Percentiles rank a stretch among this genome's conserved stretches.
These are phyloP conservation scores for Penicillium paneum DNA, from an alignment of 2,329 filamentous ascomycete genomes.

Conservation along the genomic window DNA sequence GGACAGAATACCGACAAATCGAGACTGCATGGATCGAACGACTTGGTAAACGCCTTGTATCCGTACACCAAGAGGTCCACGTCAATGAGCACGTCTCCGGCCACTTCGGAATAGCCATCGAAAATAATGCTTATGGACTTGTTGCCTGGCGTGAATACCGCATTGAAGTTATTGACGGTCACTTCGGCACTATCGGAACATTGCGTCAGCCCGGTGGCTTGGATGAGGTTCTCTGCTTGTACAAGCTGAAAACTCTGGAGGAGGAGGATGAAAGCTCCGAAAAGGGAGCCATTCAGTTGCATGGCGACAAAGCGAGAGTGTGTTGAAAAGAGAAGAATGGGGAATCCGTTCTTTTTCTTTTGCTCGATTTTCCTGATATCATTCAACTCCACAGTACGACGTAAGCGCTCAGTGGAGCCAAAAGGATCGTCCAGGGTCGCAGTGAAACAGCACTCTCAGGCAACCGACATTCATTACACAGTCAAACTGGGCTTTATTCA, in stretches of 20 bases:
- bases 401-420: slow-evolving; percentile 11
- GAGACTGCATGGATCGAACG: slow-evolving; percentile 71
- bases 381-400: slow-evolving; percentile 11
- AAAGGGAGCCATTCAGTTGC: slow-evolving; percentile 2
- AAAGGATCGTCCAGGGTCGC: slow-evolving; percentile 3
- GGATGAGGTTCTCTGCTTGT: slow-evolving; percentile 14
- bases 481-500: neutral
- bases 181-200: slow-evolving; percentile 19
- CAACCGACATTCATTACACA: neutral
- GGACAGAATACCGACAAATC: slow-evolving; percentile 75
- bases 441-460: slow-evolving; percentile 1
- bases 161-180: slow-evolving; percentile 28
- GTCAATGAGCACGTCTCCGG: slow-evolving; percentile 75
- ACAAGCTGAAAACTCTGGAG: slow-evolving; percentile 8
- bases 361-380: slow-evolving; percentile 6
- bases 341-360: neutral
- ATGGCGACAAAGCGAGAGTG: slow-evolving; percentile 6
- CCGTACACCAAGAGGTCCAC: slow-evolving; percentile 78
- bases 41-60: slow-evolving; percentile 64
- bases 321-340: neutral
- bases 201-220: slow-evolving; percentile 16
- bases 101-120: slow-evolving; percentile 77
- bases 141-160: slow-evolving; percentile 44
- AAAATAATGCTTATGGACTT: slow-evolving; percentile 55
- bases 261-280: slow-evolving; percentile 2